Evolutionary conservation across 192 early-diverging fungal species (phyloP), one percentile per base, ranked within the genome.

Genomic region (Dissophora globulifera): DNA sequence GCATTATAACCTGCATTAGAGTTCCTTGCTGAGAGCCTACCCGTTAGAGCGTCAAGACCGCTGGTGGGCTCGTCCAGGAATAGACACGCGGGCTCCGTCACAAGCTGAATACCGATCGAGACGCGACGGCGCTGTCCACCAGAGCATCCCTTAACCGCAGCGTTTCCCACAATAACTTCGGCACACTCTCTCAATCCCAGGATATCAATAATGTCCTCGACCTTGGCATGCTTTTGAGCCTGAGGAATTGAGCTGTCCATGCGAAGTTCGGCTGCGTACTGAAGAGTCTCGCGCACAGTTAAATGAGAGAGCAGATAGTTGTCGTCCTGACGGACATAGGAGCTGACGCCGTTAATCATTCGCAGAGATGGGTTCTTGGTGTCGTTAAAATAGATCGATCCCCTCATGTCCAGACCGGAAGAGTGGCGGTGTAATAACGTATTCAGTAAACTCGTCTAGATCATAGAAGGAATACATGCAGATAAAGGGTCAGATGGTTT

Each of bases 271-370:
- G 94, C 93, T 8, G 91, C 87, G 58, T 94, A 95, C 38, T 83
- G 52, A 26, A 96, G 76, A 0, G 88, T 92, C 76, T 96, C 93
- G 22, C 88, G 81, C 4, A 96, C 93, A 12, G 93, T 94, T 67
- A 96, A 78, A 32, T 88, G 78, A 50, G 83, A 83, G 54, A 76
- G 58, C 47, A 76, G 57, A 27, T 62, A 76, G 40, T 67, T 76
- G 41, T 76, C 72, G 30, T 76, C 72, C 50, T 76, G 72, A 22
- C 72, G 72, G 45, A 76, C 72, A 29, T 76, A 76, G 29, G 72
- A 76, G 26, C 57, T 60, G 29, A 76, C 72, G 0, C 63, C 58
- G 9, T 76, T 76, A 22, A 66, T 76, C 30, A 61, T 49, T 16
- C 64, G 29, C 50, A 76, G 30, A 0, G 58, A 61, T 41, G 72